phyloP scores from a whole-genome alignment of 2,329 filamentous ascomycete species.

The Monilinia aucupariae region DNA sequence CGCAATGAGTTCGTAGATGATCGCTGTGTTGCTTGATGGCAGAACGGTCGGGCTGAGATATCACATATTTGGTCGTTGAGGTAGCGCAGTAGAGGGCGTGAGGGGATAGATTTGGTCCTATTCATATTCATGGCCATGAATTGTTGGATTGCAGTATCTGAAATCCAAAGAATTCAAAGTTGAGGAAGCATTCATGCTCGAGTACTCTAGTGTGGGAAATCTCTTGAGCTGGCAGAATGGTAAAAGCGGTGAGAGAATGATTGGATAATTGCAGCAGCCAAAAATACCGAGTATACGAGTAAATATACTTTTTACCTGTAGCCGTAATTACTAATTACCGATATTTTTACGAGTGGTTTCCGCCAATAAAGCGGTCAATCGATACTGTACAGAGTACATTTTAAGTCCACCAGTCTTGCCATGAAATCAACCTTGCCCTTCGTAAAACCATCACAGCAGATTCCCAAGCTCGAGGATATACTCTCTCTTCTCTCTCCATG shows the following conservation, averaged over 20 bases:
- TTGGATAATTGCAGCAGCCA: too few species aligned
- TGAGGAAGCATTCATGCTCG: too few species aligned
- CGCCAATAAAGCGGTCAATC: too few species aligned
- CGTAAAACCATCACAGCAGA: background rate
- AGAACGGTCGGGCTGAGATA: background rate
- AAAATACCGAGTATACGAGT: too few species aligned
- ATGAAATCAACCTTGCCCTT: too few species aligned
- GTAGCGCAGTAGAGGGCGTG: background rate
- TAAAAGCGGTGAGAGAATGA: background rate
- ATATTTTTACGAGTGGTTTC: too few species aligned
- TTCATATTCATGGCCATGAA: background rate
- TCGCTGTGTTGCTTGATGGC: background rate
- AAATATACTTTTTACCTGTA: too few species aligned
- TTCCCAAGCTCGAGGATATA: background rate
- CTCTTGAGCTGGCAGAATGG: background rate
- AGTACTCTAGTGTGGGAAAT: too few species aligned
- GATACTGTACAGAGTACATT: too few species aligned
- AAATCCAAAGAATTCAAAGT: background rate
- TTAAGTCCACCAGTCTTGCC: too few species aligned
- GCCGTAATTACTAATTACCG: too few species aligned
- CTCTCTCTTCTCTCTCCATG: too few species aligned
- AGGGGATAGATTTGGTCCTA: conserved; percentile 2
- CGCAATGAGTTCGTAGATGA: conserved; percentile 1
- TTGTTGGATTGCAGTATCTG: background rate
- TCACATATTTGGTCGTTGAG: background rate